Conservation (phyloP, 768 basidiomycete genomes). For the Lentinus tigrinus region DNA sequence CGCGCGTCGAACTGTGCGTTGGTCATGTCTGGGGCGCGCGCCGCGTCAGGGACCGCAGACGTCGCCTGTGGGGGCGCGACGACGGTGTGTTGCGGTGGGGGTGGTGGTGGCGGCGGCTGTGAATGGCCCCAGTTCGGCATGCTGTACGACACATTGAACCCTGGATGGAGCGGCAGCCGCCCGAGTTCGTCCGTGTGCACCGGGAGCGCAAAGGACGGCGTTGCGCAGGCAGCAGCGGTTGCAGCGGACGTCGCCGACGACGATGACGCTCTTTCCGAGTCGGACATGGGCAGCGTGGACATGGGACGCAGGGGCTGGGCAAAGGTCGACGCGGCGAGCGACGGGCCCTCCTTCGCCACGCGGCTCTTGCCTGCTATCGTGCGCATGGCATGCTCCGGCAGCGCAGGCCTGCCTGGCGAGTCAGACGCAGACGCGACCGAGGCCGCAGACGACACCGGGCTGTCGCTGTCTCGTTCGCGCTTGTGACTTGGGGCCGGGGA, state of each 20-base stretch:
- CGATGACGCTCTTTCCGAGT: background rate
- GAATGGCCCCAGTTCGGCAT: background rate
- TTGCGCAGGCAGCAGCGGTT: slow-evolving; percentile 14
- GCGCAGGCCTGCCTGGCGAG: background rate
- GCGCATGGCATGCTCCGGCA: slow-evolving; percentile 13
- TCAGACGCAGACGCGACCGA: slow-evolving; percentile 4
- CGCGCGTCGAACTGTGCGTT: slow-evolving; percentile 11
- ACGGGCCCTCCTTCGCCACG: slow-evolving; percentile 19
- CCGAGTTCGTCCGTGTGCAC: slow-evolving; percentile 60
- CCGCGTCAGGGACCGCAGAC: background rate
- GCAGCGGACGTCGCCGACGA: background rate
- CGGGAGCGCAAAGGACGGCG: slow-evolving; percentile 40
- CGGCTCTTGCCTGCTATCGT: slow-evolving; percentile 36
- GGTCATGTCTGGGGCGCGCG: background rate
- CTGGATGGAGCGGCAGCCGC: slow-evolving; percentile 45
- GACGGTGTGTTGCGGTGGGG: background rate
- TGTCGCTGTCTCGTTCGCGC: slow-evolving; percentile 62
- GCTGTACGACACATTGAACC: slow-evolving; percentile 3
- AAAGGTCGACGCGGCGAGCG: slow-evolving; percentile 9
- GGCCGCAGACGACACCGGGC: slow-evolving; percentile 29
- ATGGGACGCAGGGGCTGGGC: slow-evolving; percentile 6
- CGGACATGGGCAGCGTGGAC: background rate
- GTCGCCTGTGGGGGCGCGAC: background rate
- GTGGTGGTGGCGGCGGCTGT: background rate
- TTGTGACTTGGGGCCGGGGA: slow-evolving; percentile 55